These are phyloP conservation scores for Carex littledalei DNA, from an alignment of 176 grass and related monocot species.

Conservation along the genomic window DNA sequence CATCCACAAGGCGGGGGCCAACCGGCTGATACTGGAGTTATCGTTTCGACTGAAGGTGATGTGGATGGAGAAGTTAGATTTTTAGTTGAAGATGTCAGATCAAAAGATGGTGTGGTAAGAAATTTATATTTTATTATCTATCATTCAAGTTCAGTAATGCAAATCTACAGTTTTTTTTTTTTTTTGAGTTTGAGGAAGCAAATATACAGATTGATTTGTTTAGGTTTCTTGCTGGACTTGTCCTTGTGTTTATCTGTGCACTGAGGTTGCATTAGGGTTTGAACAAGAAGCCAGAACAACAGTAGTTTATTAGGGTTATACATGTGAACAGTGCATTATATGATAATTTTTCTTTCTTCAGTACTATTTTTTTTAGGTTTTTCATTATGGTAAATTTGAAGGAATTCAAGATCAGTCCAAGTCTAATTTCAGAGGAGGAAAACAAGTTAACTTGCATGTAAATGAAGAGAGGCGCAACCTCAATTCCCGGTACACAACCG, in stretches of 20 bases:
- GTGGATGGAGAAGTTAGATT: conserved; percentile 38
- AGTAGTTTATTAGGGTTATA: not conserved
- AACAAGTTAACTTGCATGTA: conserved; percentile 44
- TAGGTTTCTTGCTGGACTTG: not conserved
- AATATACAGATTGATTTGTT: not conserved
- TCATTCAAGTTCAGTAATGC: not conserved
- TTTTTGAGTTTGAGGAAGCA: not conserved
- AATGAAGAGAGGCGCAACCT: conserved; percentile 42
- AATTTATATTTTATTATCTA: not conserved
- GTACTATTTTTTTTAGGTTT: conserved; percentile 37
- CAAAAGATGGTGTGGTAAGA: conserved; percentile 73
- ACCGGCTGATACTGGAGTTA: conserved; percentile 57
- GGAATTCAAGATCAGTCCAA: conserved; percentile 24
- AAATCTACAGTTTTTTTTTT: not conserved
- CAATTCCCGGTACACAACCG: conserved; percentile 61
- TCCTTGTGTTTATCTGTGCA: not conserved
- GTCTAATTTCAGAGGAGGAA: conserved; percentile 30
- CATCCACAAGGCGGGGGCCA: conserved; percentile 93
- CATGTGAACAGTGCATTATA: not conserved
- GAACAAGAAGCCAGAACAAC: not conserved
- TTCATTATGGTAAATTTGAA: conserved; percentile 78
- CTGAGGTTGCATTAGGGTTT: not conserved
- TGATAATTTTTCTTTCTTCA: too few species aligned
- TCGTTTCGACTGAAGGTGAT: conserved; percentile 8
- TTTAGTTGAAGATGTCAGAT: conserved; percentile 64